Evolutionary conservation across 140 eudicot species (phyloP).

Genomic region (Cichorium intybus): DNA sequence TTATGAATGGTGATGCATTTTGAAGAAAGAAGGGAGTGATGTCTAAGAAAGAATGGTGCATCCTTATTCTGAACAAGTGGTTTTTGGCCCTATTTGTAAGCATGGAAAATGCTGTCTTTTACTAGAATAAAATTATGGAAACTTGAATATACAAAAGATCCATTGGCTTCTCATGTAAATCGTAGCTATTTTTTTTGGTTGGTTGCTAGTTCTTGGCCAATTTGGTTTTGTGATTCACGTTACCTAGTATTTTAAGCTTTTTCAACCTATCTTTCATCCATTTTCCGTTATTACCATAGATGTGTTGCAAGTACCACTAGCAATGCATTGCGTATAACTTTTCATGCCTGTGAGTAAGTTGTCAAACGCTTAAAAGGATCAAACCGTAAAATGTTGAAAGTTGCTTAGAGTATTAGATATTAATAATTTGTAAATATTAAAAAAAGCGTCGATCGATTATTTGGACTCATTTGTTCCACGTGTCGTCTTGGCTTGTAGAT

Average conservation of each 20-base stretch:
- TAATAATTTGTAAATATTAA: too few relatives aligned
- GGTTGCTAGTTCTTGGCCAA: conserved; percentile 22
- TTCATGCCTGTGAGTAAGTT: too few relatives aligned
- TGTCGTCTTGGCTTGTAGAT: too few relatives aligned
- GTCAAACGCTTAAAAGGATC: too few relatives aligned
- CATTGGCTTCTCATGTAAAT: conserved; percentile 30
- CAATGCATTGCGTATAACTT: too few relatives aligned
- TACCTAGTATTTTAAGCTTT: conserved; percentile 23
- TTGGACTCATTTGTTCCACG: too few relatives aligned
- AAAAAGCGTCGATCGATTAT: too few relatives aligned
- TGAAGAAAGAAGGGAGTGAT: conserved; percentile 12
- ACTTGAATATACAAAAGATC: conserved; percentile 9
- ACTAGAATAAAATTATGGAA: conserved; percentile 27
- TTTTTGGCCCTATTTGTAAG: conserved; percentile 15
- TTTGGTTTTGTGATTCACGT: conserved; percentile 26
- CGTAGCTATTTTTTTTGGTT: conserved; percentile 23
- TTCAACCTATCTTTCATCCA: conserved; percentile 20
- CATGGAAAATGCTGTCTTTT: conserved; percentile 9
- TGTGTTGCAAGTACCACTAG: too few relatives aligned
- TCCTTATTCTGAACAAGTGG: neutral
- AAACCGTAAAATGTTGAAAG: too few relatives aligned
- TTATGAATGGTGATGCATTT: conserved; percentile 24
- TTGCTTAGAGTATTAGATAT: too few relatives aligned
- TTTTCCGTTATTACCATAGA: conserved; percentile 3
- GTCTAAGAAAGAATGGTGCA: conserved; percentile 12